Evolutionary conservation across 164 flowering plant species (phyloP), one percentile per base, ranked within the genome.

Genomic region (Annona squamosa): DNA sequence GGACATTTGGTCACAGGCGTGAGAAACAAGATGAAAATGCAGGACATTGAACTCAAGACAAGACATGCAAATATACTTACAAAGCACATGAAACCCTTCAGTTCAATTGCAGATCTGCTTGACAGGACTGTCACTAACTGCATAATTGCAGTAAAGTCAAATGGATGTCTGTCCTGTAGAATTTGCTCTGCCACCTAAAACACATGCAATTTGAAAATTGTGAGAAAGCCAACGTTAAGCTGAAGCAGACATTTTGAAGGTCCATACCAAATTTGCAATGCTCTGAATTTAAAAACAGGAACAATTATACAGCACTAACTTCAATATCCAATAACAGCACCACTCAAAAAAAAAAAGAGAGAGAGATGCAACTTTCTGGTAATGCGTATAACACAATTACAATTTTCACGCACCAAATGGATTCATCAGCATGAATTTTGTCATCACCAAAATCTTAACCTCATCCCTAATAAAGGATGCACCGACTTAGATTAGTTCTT

Each of bases 101-200:
- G 85, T 72, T 86, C 88, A 52, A 79, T 84, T 12, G 85, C 70
- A 63, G 85, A 75, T 63, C 77, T 78, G 78, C 76, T 71, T 4
- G 93, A 85, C 71, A 92, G 84, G 66, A 90, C 67, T 44, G 86
- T 82, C 74, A 92, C 96, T 84, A 91, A 81, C 73, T 82, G 90
- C 89, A 88, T 83, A 71, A 95, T 76, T 68, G 86, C 72, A n/a
- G 90, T 86, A 74, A 91, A 82, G 80, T 91, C 97, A 78, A 89
- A 85, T 42, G 76, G 75, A 61, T 84, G 88, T 44, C 86, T 84
- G 43, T 89, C 93, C 75, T 77, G 90, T 62, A 89, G 78, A 74
- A 91, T 83, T 76, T 85, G 82, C 77, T 95, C 99, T 78, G 97
- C 86, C 69, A 89, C 96, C 99, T 95, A 90, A 71, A 84, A 76